Evolutionary conservation across 495 filamentous ascomycete genomes (phyloP), one percentile per base, ranked within the genome.

Genomic region (Trichodelitschia bisporula): DNA sequence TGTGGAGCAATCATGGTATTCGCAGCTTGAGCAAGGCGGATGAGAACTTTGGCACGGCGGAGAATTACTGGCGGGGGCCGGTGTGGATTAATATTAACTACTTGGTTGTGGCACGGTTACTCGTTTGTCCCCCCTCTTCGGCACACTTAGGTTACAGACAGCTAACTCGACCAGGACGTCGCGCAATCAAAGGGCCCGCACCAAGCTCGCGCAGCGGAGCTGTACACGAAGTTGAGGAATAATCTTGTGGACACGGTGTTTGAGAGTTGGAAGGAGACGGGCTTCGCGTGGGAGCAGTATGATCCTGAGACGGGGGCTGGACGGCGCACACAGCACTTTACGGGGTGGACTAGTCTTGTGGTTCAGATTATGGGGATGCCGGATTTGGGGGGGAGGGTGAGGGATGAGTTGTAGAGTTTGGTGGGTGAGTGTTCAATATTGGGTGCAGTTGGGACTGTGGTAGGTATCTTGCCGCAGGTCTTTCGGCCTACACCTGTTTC

Each of bases 21-120:
- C 62, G 86, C 29, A 91, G 79, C 49, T 46, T 97, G 49, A 90
- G 80, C 49, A 74, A 74, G 57, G 64, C 62, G 35, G 74, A 86
- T 36, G 61, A 72, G 44, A 63, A 75, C 39, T 93, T 90, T 43
- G 78, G 69, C 12, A 90, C 78, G 0, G 78, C 58, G 2, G 86
- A 97, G 59, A 92, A 97, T 41, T 97, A 97, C 55, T 97, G 86
- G 86, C 59, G 82, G 31, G 78, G 80, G 33, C 86, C 86, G 4
- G 59, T 97, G 3, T 97, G 86, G 86, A 76, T 97, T 36, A 92
- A 91, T 41, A 89, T 97, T 34, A 97, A 97, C 48, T 95, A 92
- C 42, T 56, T 97, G 32, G 72, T 75, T 23, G 58, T 95, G 32
- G 62, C 65, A 39, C 66, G 75, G 42, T 64, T 97, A n/a, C 58